Conservation (phyloP, 2,329 filamentous ascomycete genomes). For the Diaporthe batatas region DNA sequence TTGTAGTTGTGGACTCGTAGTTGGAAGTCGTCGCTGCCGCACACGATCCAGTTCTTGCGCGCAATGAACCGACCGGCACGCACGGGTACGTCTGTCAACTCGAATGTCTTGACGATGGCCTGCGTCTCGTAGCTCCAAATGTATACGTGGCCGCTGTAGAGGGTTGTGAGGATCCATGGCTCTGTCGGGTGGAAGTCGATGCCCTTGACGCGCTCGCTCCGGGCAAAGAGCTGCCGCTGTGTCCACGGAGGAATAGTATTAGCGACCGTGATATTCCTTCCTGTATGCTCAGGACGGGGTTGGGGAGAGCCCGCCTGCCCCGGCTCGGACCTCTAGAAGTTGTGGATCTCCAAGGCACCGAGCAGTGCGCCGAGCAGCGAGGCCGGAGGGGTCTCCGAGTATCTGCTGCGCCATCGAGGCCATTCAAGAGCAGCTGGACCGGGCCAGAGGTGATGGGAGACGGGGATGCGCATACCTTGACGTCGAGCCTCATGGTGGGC, state of each 20-base stretch:
- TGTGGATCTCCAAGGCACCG: not conserved
- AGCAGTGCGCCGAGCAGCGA: not conserved
- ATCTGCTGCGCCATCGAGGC: not conserved
- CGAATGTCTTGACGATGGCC: constrained; percentile 98
- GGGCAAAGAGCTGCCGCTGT: constrained; percentile 85
- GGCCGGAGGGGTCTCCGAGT: not conserved
- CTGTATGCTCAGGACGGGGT: not conserved
- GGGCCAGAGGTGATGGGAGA: not conserved
- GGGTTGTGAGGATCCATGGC: constrained; percentile 43
- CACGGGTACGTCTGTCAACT: constrained; percentile 97
- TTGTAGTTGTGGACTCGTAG: constrained; percentile 98
- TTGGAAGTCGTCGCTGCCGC: constrained; percentile 92
- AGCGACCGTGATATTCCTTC: constrained; percentile 43
- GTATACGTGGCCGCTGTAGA: constrained; percentile 85
- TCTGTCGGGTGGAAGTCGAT: constrained; percentile 98
- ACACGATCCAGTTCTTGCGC: constrained; percentile 99
- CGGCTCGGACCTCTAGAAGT: not conserved
- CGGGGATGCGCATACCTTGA: constrained; percentile 41
- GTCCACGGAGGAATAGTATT: constrained; percentile 52
- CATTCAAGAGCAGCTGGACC: not conserved
- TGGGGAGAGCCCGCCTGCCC: not conserved
- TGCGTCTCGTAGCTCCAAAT: constrained; percentile 99
- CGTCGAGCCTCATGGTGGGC: constrained; percentile 49
- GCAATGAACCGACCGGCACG: constrained; percentile 96
- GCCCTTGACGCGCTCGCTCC: constrained; percentile 95